A percentile compares a stretch with the other conserved stretches of the same genome.
phyloP scores from a whole-genome alignment of 2,329 filamentous ascomycete species.

The Paracorniculantispora psalliotae region DNA sequence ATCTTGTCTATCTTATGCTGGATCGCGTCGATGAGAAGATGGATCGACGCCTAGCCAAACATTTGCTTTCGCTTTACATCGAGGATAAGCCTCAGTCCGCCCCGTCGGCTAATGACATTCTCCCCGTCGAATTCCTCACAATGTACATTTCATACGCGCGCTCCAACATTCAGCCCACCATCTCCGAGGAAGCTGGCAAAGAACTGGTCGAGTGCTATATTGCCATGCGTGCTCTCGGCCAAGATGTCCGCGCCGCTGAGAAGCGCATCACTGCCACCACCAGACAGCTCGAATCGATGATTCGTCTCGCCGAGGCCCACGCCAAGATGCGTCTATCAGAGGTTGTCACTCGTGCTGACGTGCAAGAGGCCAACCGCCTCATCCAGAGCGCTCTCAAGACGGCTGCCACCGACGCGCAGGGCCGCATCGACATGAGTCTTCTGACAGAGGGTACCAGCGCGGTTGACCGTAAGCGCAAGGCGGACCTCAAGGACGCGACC shows the following conservation, averaged over 20 bases:
- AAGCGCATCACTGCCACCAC: conserved; percentile 98
- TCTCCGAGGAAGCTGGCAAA: conserved; percentile 74
- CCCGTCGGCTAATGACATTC: conserved; percentile 65
- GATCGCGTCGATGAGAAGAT: conserved; percentile 88
- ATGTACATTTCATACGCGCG: conserved; percentile 97
- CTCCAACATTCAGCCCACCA: conserved; percentile 73
- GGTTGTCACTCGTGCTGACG: conserved; percentile 74
- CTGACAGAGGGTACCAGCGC: conserved; percentile 91
- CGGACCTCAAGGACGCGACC: conserved; percentile 78
- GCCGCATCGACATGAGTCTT: conserved; percentile 93
- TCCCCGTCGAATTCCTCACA: conserved; percentile 92
- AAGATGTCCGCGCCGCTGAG: conserved; percentile 80
- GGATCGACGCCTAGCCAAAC: conserved; percentile 83
- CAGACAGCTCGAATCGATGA: conserved; percentile 96
- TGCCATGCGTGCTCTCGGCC: conserved; percentile 88
- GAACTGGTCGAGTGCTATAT: conserved; percentile 86
- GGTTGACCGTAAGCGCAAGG: conserved; percentile 74
- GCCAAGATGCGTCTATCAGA: conserved; percentile 90
- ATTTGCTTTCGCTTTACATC: conserved; percentile 92
- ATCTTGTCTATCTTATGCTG: conserved; percentile 92
- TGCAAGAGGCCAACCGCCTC: conserved; percentile 83
- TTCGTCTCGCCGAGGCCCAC: conserved; percentile 90
- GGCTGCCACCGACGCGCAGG: conserved; percentile 88
- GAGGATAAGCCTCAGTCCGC: conserved; percentile 91
- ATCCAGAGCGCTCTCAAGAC: conserved; percentile 95